Conservation (phyloP, 495 filamentous ascomycete species). For the Talaromyces liani region DNA sequence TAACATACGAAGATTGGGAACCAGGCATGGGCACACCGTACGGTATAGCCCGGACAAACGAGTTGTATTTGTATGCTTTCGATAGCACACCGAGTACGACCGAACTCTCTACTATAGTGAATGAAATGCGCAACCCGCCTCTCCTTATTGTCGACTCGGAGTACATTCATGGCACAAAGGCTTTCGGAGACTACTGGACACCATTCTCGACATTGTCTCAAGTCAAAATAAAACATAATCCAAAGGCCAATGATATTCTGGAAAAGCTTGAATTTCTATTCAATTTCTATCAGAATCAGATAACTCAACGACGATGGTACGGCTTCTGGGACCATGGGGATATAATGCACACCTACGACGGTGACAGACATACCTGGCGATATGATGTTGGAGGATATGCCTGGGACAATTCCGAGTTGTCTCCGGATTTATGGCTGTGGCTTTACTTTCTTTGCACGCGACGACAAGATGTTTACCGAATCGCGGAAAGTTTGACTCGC, state of each 20-base stretch:
- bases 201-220: constrained; percentile 5
- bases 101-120: constrained; percentile 21
- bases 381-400: constrained; percentile 47
- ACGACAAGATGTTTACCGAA: constrained; percentile 34
- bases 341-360: constrained; percentile 44
- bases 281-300: constrained; percentile 36
- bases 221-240: constrained; percentile 10
- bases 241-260: constrained; percentile 23
- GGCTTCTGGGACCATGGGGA: constrained; percentile 47
- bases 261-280: constrained; percentile 35
- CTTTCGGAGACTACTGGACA: constrained; percentile 35
- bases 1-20: constrained; percentile 49
- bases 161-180: constrained; percentile 33
- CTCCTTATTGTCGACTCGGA: constrained; percentile 26
- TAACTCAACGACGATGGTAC: constrained; percentile 40
- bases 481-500: constrained; percentile 40
- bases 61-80: constrained; percentile 36
- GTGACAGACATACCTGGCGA: constrained; percentile 40
- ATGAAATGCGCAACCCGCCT: constrained; percentile 27
- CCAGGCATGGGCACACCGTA: constrained; percentile 37
- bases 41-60: constrained; percentile 40
- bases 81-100: constrained; percentile 29
- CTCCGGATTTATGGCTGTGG: constrained; percentile 45
- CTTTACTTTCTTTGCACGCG: constrained; percentile 43
- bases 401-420: constrained; percentile 49